Evolutionary conservation across 805 yeast species (phyloP), one percentile per base, ranked within the genome.

Genomic region (Huiozyma sinensis): DNA sequence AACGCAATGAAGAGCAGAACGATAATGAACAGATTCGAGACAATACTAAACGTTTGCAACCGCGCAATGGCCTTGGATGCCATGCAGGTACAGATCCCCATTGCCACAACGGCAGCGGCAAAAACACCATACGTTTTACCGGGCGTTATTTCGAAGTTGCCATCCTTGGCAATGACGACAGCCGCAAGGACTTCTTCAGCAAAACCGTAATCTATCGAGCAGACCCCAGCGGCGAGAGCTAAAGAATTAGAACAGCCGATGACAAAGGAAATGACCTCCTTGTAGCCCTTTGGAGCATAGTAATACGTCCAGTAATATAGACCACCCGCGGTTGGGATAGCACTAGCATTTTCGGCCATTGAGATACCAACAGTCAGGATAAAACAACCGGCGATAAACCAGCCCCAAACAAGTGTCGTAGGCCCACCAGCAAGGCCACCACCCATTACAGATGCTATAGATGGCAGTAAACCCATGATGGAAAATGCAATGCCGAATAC

Each of bases 311-410:
- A 78, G 60, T 74, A 77, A 57, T 79, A 82, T 35, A 82, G 64
- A 6, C 89, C 89, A 44, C 89, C 89, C 17, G 83, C 75, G 1
- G 89, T 81, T 28, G 90, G 89, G 50, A 79, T 73, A 1, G 86
- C 75, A 33, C 81, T 72, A 0, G 82, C 84, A 48, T 80, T 60
- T 52, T 80, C 82, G 5, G 83, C 69, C 78, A 83, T 74, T 12
- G 81, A 68, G 6, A 72, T 48, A 27, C 86, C 87, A 12, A 78
- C 71, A 7, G 68, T 55, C 44, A 79, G 55, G 43, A 81, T 77
- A 51, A 79, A 76, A 10, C 67, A 47, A 1, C 52, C 55, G 32
- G 84, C 70, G 10, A 77, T 54, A 39, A 78, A 61, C 89, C 89
- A 83, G 39, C 85, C 83, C 89, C 89, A 82, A 4, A 80, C 68